Evolutionary conservation across 495 filamentous ascomycete genomes (phyloP).

Genomic region (Daldinia decipiens): DNA sequence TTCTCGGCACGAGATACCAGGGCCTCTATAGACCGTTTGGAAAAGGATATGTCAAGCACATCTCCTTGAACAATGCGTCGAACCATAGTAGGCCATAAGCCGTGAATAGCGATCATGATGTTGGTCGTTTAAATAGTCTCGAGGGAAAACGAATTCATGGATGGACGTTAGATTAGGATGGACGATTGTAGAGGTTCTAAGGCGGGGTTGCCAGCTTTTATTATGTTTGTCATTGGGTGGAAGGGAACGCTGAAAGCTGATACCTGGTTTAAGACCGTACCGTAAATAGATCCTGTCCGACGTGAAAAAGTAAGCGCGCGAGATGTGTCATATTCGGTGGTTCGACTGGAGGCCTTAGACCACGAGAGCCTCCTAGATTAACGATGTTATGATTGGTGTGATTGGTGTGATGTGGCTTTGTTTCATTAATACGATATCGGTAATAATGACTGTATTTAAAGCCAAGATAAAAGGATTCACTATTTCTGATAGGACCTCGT

Average conservation of each 20-base stretch:
- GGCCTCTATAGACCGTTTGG: conserved; percentile 16
- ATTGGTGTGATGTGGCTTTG: not conserved
- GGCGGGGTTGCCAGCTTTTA: not conserved
- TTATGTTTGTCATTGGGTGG: not conserved
- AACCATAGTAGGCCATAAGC: conserved; percentile 6
- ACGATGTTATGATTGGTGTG: not conserved
- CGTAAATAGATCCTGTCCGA: not conserved
- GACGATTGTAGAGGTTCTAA: not conserved
- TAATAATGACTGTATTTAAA: not conserved
- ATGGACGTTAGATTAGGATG: not conserved
- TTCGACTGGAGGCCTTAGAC: not conserved
- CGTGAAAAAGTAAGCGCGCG: not conserved
- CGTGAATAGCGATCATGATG: conserved; percentile 17
- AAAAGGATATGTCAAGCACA: not conserved
- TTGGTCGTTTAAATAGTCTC: not conserved
- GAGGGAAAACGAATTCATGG: not conserved
- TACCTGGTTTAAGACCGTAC: not conserved
- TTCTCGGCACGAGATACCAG: conserved; percentile 14
- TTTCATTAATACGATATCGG: not conserved
- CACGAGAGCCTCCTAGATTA: not conserved
- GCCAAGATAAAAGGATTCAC: not conserved
- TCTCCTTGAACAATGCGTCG: not conserved
- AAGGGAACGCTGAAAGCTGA: not conserved
- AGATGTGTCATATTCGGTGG: not conserved
- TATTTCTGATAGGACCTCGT: not conserved